These are phyloP conservation scores for Leccinellum rugosiceps DNA, from an alignment of 768 basidiomycete species.

Conservation along the genomic window DNA sequence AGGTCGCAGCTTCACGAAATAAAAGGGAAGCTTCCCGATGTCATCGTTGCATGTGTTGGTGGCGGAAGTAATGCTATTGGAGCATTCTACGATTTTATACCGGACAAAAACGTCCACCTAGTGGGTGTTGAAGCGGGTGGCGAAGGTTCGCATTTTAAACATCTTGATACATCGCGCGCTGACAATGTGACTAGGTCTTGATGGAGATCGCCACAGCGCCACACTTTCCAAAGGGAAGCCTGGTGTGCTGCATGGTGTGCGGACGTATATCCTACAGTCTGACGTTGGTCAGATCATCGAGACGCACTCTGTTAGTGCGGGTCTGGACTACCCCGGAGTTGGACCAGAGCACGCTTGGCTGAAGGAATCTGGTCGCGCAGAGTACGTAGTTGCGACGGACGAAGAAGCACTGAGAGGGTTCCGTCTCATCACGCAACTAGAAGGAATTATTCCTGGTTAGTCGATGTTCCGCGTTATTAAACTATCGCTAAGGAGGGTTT, in stretches of 20 bases:
- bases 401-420: conserved; percentile 93
- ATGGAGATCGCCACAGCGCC: conserved; percentile 87
- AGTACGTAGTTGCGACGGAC: conserved; percentile 91
- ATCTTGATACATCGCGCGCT: conserved; percentile 1
- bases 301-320: conserved; percentile 96
- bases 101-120: conserved; percentile 78
- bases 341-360: conserved; percentile 98
- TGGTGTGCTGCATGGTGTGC: conserved; percentile 93
- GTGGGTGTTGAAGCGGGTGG: conserved; percentile 98
- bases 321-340: conserved; percentile 94
- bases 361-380: conserved; percentile 90
- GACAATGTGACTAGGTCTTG: conserved; percentile 47
- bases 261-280: conserved; percentile 93
- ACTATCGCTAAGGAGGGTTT: conserved; percentile 3
- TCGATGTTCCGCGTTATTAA: conserved; percentile 1
- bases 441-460: conserved; percentile 95
- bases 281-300: conserved; percentile 90
- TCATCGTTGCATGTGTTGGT: conserved; percentile 94
- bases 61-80: conserved; percentile 98
- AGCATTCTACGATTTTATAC: conserved; percentile 95
- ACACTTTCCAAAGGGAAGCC: conserved; percentile 89
- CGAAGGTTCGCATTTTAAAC: conserved; percentile 61
- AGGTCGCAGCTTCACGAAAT: conserved; percentile 74
- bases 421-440: conserved; percentile 84
- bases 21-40: conserved; percentile 87